Percentiles rank a stretch among this genome's conserved stretches.
Conservation (phyloP, 148 eudicot genomes). For the Talinum fruticosum region DNA sequence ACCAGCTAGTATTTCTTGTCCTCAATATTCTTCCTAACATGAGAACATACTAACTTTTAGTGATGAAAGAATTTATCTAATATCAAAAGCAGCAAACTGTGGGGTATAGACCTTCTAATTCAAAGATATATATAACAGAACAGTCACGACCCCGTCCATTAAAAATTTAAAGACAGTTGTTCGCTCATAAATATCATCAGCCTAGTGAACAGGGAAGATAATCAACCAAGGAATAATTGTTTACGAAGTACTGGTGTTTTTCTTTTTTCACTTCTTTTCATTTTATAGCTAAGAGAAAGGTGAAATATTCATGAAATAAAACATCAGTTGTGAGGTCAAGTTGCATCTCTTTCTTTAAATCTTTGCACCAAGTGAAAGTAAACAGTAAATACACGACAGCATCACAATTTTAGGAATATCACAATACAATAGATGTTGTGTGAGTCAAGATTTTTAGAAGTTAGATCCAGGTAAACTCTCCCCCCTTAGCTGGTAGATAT, state of each 20-base stretch:
- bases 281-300: neutral
- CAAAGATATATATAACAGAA: neutral
- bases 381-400: neutral
- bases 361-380: neutral
- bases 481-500: neutral
- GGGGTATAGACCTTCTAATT: neutral
- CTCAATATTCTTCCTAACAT: constrained; percentile 73
- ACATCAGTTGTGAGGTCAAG: neutral
- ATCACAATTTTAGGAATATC: neutral
- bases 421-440: neutral
- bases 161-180: neutral
- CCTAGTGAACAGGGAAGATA: neutral
- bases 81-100: neutral
- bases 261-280: neutral
- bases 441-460: neutral
- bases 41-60: constrained; percentile 19
- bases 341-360: neutral
- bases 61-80: neutral
- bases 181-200: neutral
- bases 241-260: neutral
- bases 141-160: neutral
- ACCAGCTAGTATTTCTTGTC: constrained; percentile 61
- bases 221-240: neutral
- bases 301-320: neutral
- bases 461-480: neutral